Conservation (phyloP, 2,329 filamentous ascomycete species). For the Phaeosphaeria sp. region DNA sequence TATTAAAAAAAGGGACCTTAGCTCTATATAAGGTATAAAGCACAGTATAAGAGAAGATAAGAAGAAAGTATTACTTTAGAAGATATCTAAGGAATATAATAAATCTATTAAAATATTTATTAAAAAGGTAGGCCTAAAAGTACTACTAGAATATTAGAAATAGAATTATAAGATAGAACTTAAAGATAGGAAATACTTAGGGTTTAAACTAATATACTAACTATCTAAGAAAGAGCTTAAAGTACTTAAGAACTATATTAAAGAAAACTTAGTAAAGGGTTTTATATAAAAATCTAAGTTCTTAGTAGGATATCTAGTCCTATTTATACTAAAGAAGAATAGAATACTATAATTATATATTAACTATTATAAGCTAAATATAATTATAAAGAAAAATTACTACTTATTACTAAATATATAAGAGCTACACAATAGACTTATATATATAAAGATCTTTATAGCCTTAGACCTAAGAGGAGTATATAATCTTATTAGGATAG, state of each 20-base stretch:
- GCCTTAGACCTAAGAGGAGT: slow-evolving; percentile 11
- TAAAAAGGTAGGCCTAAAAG: not conserved
- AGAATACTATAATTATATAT: slow-evolving; percentile 6
- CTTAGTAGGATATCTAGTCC: slow-evolving; percentile 1
- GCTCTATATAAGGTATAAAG: too few species aligned
- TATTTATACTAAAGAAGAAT: slow-evolving; percentile 8
- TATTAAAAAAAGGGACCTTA: too few species aligned
- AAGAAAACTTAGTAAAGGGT: slow-evolving; percentile 1
- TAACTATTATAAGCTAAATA: slow-evolving; percentile 6
- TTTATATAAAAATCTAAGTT: slow-evolving; percentile 5
- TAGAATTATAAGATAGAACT: slow-evolving; percentile 4
- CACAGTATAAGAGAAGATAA: too few species aligned
- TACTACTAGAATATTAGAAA: slow-evolving; percentile 2
- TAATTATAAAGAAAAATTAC: slow-evolving; percentile 13
- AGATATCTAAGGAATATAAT: not conserved
- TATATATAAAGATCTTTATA: slow-evolving; percentile 8
- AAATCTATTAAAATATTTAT: slow-evolving; percentile 2
- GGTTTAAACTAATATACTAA: slow-evolving; percentile 1
- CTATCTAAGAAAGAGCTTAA: slow-evolving; percentile 3
- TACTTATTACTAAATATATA: slow-evolving; percentile 14
- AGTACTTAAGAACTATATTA: slow-evolving; percentile 4
- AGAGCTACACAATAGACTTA: slow-evolving; percentile 11
- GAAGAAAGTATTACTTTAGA: not conserved
- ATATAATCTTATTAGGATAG: slow-evolving; percentile 12
- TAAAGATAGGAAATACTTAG: slow-evolving; percentile 1